Conservation (phyloP, 345 rosid genomes). For the Mangifera indica region DNA sequence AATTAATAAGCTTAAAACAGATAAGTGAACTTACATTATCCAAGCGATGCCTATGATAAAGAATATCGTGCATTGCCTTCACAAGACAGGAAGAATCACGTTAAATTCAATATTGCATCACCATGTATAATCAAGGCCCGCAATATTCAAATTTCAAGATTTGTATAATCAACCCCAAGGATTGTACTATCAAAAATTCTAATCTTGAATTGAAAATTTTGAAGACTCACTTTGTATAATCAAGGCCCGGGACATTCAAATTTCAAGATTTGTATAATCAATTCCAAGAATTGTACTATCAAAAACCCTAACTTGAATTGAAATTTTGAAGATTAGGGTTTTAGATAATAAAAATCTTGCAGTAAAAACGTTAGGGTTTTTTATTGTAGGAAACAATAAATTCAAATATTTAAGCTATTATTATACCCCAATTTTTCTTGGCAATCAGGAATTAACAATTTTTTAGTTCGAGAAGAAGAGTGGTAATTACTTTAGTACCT, state of each 20-base stretch:
- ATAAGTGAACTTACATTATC: constrained; percentile 54
- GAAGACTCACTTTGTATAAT: neutral
- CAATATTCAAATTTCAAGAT: neutral
- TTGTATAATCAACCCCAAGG: no score
- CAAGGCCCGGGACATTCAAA: neutral
- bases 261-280: neutral
- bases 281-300: no score
- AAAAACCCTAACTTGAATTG: no score
- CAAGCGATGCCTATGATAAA: constrained; percentile 64
- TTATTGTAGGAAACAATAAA: neutral
- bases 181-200: no score
- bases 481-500: constrained; percentile 36
- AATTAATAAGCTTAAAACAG: neutral
- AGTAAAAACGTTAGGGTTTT: no score
- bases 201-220: no score
- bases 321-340: no score
- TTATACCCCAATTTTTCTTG: neutral
- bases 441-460: neutral
- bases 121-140: neutral
- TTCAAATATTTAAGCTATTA: neutral
- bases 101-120: neutral
- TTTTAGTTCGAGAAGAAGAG: neutral
- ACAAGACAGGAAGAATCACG: neutral
- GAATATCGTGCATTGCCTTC: constrained; percentile 93
- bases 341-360: no score